Evolutionary conservation across 2,329 filamentous ascomycete species (phyloP).

Genomic region (Podosphaera fusca): DNA sequence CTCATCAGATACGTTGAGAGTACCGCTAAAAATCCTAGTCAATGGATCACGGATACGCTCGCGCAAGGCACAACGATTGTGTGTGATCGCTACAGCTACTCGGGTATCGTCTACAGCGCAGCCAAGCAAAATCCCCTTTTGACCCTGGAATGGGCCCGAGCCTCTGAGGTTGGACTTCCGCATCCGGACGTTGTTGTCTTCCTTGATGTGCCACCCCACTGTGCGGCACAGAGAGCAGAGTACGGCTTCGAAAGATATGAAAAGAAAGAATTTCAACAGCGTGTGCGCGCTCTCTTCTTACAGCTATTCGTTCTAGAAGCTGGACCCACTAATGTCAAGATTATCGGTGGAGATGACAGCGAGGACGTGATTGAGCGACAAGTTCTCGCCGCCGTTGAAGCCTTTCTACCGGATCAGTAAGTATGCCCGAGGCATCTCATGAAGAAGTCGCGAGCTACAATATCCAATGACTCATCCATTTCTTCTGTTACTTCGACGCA

Average conservation of each 20-base stretch:
- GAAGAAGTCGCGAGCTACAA: too few species aligned
- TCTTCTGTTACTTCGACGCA: too few species aligned
- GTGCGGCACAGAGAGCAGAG: constrained; percentile 55
- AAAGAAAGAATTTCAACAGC: constrained; percentile 55
- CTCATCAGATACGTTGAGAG: neutral
- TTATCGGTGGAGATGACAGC: constrained; percentile 29
- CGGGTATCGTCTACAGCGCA: constrained; percentile 76
- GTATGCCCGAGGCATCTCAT: too few species aligned
- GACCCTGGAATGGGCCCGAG: constrained; percentile 55
- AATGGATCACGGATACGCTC: constrained; percentile 30
- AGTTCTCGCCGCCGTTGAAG: constrained; percentile 15
- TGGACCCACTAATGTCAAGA: constrained; percentile 27
- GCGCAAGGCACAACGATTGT: constrained; percentile 50
- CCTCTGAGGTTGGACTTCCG: constrained; percentile 68
- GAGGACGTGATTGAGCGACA: constrained; percentile 32
- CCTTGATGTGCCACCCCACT: constrained; percentile 53
- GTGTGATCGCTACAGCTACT: constrained; percentile 87
- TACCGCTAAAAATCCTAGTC: constrained; percentile 16
- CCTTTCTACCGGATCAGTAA: neutral
- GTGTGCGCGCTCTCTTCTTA: constrained; percentile 54
- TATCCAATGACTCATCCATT: too few species aligned
- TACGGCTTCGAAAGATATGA: constrained; percentile 85
- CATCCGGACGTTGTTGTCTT: constrained; percentile 75
- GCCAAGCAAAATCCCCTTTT: constrained; percentile 58
- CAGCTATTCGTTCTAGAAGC: constrained; percentile 23